Evolutionary conservation across 1,284 basidiomycete species (phyloP).

Genomic region (Trichosporon faecale): DNA sequence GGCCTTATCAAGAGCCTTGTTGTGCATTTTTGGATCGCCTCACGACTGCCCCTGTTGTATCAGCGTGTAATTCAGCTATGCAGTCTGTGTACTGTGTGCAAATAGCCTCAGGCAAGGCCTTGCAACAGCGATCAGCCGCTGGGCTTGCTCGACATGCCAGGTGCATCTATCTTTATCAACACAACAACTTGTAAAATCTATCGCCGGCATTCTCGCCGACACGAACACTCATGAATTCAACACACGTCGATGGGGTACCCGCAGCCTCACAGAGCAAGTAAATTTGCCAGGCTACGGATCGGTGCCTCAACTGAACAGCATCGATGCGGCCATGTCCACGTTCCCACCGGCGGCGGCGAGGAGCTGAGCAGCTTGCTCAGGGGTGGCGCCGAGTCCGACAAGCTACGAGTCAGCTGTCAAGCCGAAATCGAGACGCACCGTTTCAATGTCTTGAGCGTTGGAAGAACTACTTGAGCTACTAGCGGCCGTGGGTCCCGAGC

Average conservation of each 20-base stretch:
- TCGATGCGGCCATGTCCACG: constrained; percentile 79
- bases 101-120: no score
- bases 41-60: not conserved
- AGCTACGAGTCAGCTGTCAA: constrained; percentile 25
- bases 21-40: not conserved
- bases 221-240: no score
- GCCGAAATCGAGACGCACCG: constrained; percentile 22
- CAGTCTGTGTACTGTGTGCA: no score
- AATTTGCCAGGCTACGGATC: not conserved
- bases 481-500: not conserved
- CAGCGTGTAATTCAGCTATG: no score
- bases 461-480: constrained; percentile 26
- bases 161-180: no score
- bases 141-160: no score
- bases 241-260: no score
- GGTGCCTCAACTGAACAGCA: constrained; percentile 64
- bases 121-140: no score
- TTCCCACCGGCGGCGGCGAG: constrained; percentile 80
- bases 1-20: not conserved
- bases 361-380: constrained; percentile 70
- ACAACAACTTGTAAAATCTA: no score
- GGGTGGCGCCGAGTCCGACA: constrained; percentile 63
- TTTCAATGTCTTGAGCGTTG: constrained; percentile 29
- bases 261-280: not conserved
- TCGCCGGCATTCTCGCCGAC: no score